Conservation (phyloP, 1,284 basidiomycete genomes). For the Xerocomus amazonicus region DNA sequence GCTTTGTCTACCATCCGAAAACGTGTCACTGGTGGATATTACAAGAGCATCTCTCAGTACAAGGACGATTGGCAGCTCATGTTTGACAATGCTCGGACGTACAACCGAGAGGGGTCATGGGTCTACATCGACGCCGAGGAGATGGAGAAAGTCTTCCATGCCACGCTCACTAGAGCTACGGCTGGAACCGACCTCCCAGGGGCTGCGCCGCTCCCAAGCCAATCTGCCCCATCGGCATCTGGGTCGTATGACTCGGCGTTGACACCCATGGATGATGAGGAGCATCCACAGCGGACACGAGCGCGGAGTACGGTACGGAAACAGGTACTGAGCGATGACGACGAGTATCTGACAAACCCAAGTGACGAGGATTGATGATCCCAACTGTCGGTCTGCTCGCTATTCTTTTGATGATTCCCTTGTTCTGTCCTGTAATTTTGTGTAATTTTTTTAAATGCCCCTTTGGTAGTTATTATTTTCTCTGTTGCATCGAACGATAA, state of each 20-base stretch:
- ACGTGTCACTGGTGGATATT: slow-evolving; percentile 67
- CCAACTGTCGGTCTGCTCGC: too few relatives aligned
- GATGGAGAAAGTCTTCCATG: slow-evolving; percentile 83
- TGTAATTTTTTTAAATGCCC: slow-evolving; percentile 13
- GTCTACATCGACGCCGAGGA: slow-evolving; percentile 92
- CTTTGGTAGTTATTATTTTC: slow-evolving; percentile 6
- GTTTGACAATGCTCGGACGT: slow-evolving; percentile 90
- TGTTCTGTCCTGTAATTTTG: slow-evolving; percentile 14
- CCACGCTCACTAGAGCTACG: slow-evolving; percentile 56
- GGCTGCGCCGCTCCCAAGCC: slow-evolving; percentile 43
- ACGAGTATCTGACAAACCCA: slow-evolving; percentile 61
- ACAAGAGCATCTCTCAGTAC: slow-evolving; percentile 76
- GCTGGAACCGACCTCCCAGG: slow-evolving; percentile 71
- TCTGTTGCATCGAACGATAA: slow-evolving; percentile 3
- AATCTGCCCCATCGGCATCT: slow-evolving; percentile 40
- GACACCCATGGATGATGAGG: slow-evolving; percentile 76
- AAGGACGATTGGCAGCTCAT: slow-evolving; percentile 84
- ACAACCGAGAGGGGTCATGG: slow-evolving; percentile 87
- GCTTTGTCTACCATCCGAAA: slow-evolving; percentile 87
- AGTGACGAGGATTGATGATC: slow-evolving; percentile 51
- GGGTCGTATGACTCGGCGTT: slow-evolving; percentile 63
- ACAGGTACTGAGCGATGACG: slow-evolving; percentile 74
- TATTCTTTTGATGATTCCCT: not conserved
- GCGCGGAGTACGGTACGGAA: slow-evolving; percentile 55
- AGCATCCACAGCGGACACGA: slow-evolving; percentile 50